These are phyloP conservation scores for Cucumis cinereus DNA, from an alignment of 306 rosid genomes.

Conservation along the genomic window DNA sequence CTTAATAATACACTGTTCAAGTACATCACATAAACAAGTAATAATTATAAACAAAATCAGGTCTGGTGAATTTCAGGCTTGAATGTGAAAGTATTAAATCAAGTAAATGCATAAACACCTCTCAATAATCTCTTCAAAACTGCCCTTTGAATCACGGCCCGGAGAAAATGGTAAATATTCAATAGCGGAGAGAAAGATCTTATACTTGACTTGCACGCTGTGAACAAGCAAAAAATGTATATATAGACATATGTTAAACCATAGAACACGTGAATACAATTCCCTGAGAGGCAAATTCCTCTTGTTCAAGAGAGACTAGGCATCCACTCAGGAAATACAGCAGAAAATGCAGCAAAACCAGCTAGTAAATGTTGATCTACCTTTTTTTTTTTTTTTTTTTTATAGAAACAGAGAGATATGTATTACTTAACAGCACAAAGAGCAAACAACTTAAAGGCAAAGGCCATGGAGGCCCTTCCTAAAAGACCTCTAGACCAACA, in stretches of 20 bases:
- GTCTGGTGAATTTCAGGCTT: neutral
- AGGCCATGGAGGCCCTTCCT: no score
- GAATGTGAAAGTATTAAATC: conserved; percentile 2
- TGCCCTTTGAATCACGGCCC: conserved; percentile 55
- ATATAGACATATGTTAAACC: conserved; percentile 9
- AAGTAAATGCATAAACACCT: conserved; percentile 31
- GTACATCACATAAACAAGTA: conserved; percentile 12
- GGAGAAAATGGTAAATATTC: conserved; percentile 85
- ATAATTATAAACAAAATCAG: conserved; percentile 9
- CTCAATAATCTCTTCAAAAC: conserved; percentile 91
- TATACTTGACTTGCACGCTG: conserved; percentile 76
- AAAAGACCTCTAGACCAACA: no score
- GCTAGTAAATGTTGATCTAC: neutral
- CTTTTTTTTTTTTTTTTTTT: no score
- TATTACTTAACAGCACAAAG: no score
- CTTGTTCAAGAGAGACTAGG: neutral
- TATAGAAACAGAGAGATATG: no score
- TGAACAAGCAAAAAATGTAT: conserved; percentile 15
- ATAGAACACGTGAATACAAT: neutral
- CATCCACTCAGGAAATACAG: neutral
- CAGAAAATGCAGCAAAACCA: neutral
- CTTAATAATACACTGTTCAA: conserved; percentile 74
- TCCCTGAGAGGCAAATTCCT: neutral
- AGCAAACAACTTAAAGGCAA: no score
- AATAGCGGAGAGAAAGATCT: conserved; percentile 89